Evolutionary conservation across 2,329 filamentous ascomycete genomes (phyloP), one percentile per base, ranked within the genome.

Genomic region (Aspergillus udagawae): DNA sequence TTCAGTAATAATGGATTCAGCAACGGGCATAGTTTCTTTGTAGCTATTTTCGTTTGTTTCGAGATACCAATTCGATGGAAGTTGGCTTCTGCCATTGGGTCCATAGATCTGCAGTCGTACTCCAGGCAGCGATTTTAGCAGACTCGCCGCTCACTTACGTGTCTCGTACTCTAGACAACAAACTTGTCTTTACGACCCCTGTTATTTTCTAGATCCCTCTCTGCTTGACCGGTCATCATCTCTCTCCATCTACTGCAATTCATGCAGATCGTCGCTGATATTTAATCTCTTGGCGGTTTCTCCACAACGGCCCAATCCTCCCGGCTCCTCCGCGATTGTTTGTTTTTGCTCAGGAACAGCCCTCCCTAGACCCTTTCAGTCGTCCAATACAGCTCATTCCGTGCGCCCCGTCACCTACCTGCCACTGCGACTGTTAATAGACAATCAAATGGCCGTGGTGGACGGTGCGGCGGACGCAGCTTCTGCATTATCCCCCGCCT

Each of bases 391-490:
- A 7, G 9, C 21, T 23, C 49, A 23, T 10, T 29, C 25, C 14
- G 12, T 41, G 23, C 29, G 17, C 14, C 10, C 52, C 29, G 29
- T 17, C 21, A 20, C 7, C 4, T 41, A 21, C 41, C 48, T 21
- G 23, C 29, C 42, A 42, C 50, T 50, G 35, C 7, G 12, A 49
- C 23, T 45, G 32, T 35, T 5, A 6, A 9, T 52, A 20, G 20
- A 41, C 42, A 17, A 35, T 53, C 57, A 58, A 60, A 67, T 66
- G 65, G 58, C 65, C 51, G 63, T 57, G 58, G 61, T 58, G 50
- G 62, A 61, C 48, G 59, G 56, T 38, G 60, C 61, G 67, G 70
- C 62, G 62, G 67, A 69, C 54, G 60, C 63, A 61, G 64, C 64
- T 56, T 60, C 66, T 57, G 59, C 60, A 56, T 65, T 65, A 64